Evolutionary conservation across 148 eudicot genomes (phyloP), one percentile per base, ranked within the genome.

Genomic region (Amaranthus palmeri): DNA sequence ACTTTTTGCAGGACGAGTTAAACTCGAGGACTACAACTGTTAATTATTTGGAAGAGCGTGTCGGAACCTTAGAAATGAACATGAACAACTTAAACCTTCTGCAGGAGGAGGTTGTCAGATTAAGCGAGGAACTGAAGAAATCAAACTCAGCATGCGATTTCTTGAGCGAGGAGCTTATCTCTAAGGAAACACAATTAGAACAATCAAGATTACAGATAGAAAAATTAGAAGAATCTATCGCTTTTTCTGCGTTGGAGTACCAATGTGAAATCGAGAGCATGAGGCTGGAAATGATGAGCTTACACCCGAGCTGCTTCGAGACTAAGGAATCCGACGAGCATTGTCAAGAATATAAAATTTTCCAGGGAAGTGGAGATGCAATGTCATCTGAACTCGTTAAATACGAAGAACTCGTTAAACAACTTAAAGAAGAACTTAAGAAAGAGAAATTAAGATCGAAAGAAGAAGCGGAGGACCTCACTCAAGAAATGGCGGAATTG

Each of bases 401-500:
- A 50, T 84, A 87, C 69, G 86, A 89, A 81, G 58, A 62, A 72
- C 77, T 83, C 50, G 85, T 87, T 46, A 78, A 76, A 67, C 78
- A 80, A 76, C 86, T 92, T 6, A 87, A 83, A 86, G 90, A 83
- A 68, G 89, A 89, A 71, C 81, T 92, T 17, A 83, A 71, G 76
- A 84, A 71, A 63, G 84, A 87, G 77, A 92, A 79, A 78, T 68
- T 78, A 8, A 92, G 80, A 78, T 85, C 96, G 52, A 92, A 88
- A 69, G 97, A 92, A 75, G 95, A 92, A 70, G 88, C 88, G 3
- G 97, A 89, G 70, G 97, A 92, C 71, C 79, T 92, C 54, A 79
- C 97, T 75, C 97, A 92, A 67, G 97, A 92, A 83, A 92, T 92
- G 97, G 97, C 97, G 5, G 97, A 92, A 77, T 72, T 92, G 73